A percentile compares a stretch with the other conserved stretches of the same genome.
Evolutionary conservation across 2,329 filamentous ascomycete species (phyloP).

Genomic region (Pestalotiopsis sp.): DNA sequence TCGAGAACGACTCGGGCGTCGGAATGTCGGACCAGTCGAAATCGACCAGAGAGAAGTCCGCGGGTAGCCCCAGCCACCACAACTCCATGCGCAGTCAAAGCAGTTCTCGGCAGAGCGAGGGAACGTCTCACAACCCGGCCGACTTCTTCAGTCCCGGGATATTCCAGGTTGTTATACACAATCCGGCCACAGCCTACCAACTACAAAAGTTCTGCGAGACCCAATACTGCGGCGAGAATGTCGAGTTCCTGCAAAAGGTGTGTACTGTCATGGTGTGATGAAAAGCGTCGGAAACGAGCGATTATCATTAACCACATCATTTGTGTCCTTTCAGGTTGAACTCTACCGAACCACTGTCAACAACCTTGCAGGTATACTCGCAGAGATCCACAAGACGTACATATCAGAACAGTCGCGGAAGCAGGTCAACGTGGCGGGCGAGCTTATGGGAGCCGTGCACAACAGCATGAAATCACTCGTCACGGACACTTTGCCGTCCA

Average conservation of each 20-base stretch:
- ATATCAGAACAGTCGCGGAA: slow-evolving; percentile 20
- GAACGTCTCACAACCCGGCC: slow-evolving; percentile 25
- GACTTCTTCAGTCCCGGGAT: slow-evolving; percentile 46
- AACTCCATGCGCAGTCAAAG: neutral
- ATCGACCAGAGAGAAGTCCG: neutral
- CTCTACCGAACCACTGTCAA: slow-evolving; percentile 46
- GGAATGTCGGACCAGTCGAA: neutral
- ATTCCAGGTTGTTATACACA: slow-evolving; percentile 44
- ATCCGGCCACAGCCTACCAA: slow-evolving; percentile 45
- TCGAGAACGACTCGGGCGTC: neutral
- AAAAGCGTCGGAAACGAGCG: neutral
- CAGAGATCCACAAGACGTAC: slow-evolving; percentile 33
- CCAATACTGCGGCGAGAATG: slow-evolving; percentile 43
- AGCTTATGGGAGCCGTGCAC: slow-evolving; percentile 31
- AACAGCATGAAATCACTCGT: slow-evolving; percentile 28
- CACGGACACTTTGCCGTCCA: slow-evolving; percentile 36
- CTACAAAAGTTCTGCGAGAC: slow-evolving; percentile 44
- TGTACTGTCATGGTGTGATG: neutral
- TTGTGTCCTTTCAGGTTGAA: slow-evolving; percentile 34
- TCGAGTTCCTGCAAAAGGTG: slow-evolving; percentile 51
- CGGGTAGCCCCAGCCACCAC: neutral
- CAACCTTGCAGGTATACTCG: slow-evolving; percentile 40
- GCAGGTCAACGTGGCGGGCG: slow-evolving; percentile 32
- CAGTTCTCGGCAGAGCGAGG: neutral
- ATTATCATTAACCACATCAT: neutral